Evolutionary conservation across 2,329 filamentous ascomycete genomes (phyloP), one percentile per base, ranked within the genome.

Genomic region (Boeremia lycopersici): DNA sequence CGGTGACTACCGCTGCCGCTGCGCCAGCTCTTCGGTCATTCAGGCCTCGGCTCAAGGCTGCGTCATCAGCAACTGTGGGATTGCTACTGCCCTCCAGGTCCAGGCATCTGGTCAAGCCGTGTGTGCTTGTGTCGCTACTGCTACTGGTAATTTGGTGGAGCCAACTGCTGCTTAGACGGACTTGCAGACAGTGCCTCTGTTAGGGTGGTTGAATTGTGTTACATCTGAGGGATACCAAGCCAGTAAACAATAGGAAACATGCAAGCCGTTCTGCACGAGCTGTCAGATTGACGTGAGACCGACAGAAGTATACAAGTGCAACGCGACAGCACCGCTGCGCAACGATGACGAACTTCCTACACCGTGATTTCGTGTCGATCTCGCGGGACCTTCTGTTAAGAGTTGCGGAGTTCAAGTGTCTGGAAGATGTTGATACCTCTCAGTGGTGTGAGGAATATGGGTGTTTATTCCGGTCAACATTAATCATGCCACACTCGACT

Each of bases 1-100:
- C n/a, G 35, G 19, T 19, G 51, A 60, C 46, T 62, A 60, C 34
- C 25, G 48, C 42, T 62, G 60, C 46, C 60, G 53, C 43, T 62
- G 60, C 52, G 39, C 46, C 39, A 56, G 48, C 43, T 42, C 57
- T 8, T 57, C 47, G 1, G 48, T 35, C 45, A 56, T 62, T 30
- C 50, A 60, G 30, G 45, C 59, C 23, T 50, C 53, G 4, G 59
- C 57, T 10, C 50, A 50, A 12, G 34, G 28, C 39, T 62, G 60
- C 43, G 57, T 62, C 12, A 56, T 62, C 34, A 53, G 33, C 39
- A 48, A 38, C 31, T 62, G 60, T 23, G 60, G 60, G 6, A 48
- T 62, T 29, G 33, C 38, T 17, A 56, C 53, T 11, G 60, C 60
- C 4, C 30, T 62, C n/a, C 36, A 56, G 41, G 57, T 62, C 5